Evolutionary conservation across 805 yeast species (phyloP).

Genomic region (Candida pseudofarinosa): DNA sequence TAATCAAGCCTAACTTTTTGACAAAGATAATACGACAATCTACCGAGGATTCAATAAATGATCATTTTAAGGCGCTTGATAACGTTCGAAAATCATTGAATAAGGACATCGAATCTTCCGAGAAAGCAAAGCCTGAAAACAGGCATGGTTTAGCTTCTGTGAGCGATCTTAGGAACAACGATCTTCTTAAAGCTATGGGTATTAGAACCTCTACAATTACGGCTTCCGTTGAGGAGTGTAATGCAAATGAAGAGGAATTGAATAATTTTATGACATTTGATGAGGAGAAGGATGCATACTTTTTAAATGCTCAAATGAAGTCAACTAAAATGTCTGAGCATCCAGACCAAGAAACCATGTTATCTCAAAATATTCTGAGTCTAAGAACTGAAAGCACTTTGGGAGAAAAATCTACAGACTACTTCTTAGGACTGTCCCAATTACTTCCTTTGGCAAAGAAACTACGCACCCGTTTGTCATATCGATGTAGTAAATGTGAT

Average conservation of each 20-base stretch:
- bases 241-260: background rate
- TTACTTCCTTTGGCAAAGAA: conserved; percentile 21
- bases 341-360: background rate
- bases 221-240: background rate
- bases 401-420: background rate
- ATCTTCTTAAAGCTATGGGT: background rate
- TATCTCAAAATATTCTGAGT: background rate
- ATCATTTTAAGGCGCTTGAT: background rate
- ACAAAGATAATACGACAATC: conserved; percentile 12
- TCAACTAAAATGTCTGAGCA: background rate
- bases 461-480: conserved; percentile 21
- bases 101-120: background rate
- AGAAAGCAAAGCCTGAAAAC: background rate
- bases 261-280: background rate
- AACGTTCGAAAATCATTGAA: background rate
- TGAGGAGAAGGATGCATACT: background rate
- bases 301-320: background rate
- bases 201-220: background rate
- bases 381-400: background rate
- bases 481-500: conserved; percentile 27
- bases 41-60: background rate
- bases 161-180: background rate
- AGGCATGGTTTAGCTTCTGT: background rate
- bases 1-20: conserved; percentile 41
- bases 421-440: too few relatives aligned